phyloP scores from a whole-genome alignment of 805 yeast species.

The Candida piceae region DNA sequence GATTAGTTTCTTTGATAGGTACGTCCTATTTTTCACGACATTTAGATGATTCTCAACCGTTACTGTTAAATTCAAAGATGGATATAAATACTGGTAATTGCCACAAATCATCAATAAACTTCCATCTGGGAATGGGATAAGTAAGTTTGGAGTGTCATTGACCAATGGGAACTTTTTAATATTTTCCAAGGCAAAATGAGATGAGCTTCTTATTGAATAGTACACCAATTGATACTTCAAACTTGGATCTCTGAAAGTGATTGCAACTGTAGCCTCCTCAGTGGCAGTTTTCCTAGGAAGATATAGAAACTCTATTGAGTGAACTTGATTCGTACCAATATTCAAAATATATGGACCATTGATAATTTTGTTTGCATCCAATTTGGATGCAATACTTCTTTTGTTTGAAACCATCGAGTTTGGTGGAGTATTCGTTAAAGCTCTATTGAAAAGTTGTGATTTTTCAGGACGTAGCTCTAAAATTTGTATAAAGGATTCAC shows the following conservation, averaged over 20 bases:
- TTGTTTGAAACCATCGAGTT: conserved; percentile 7
- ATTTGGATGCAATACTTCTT: conserved; percentile 7
- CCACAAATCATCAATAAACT: conserved; percentile 16
- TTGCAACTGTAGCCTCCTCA: conserved; percentile 13
- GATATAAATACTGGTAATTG: conserved; percentile 13
- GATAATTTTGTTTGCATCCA: conserved; percentile 13
- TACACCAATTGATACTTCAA: conserved; percentile 14
- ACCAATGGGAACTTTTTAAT: conserved; percentile 9
- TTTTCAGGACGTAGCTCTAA: conserved; percentile 21
- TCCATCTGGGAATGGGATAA: conserved; percentile 13
- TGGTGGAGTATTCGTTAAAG: conserved; percentile 13
- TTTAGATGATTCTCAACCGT: conserved; percentile 1
- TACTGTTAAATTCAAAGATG: conserved; percentile 8
- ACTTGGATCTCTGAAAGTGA: conserved; percentile 13
- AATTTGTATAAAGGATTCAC: conserved; percentile 14
- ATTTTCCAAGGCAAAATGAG: conserved; percentile 2
- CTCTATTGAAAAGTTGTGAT: conserved; percentile 11
- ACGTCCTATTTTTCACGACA: conserved; percentile 4
- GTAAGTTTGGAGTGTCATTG: conserved; percentile 12
- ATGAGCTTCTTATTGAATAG: conserved; percentile 8
- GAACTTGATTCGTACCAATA: conserved; percentile 13
- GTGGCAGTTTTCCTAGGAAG: too few relatives aligned
- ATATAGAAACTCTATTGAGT: conserved; percentile 11
- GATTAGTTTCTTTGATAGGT: conserved; percentile 3
- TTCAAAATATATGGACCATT: conserved; percentile 12